A percentile compares a stretch with the other conserved stretches of the same genome.
Evolutionary conservation across 2,329 filamentous ascomycete species (phyloP).

Genomic region (Fusarium sublunatum): DNA sequence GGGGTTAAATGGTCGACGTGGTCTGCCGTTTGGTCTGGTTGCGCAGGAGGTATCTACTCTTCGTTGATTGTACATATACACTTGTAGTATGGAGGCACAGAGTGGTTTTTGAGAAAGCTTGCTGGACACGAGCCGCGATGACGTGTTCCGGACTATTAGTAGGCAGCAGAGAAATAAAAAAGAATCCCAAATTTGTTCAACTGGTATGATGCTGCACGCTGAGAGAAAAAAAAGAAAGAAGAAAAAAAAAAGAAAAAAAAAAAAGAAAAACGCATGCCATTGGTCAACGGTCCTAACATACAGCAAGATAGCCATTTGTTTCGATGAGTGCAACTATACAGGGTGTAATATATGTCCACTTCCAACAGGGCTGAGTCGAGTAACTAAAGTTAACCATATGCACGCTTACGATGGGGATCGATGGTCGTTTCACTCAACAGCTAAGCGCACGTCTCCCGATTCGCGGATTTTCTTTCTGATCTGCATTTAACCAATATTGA

Average conservation of each 20-base stretch:
- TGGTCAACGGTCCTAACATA: not conserved
- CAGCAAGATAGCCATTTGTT: not conserved
- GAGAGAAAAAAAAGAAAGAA: no score
- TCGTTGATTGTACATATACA: conserved; percentile 20
- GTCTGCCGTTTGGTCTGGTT: not conserved
- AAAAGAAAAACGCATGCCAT: not conserved
- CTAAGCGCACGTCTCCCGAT: not conserved
- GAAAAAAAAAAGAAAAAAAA: no score
- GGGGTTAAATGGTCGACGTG: not conserved
- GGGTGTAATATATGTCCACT: not conserved
- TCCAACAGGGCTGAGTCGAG: not conserved
- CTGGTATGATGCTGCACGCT: no score
- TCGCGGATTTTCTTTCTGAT: not conserved
- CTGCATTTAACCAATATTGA: not conserved
- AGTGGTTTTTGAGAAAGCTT: conserved; percentile 16
- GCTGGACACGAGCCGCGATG: conserved; percentile 10
- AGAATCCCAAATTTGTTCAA: not conserved
- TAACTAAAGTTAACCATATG: not conserved
- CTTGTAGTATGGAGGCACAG: conserved; percentile 8
- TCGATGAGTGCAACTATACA: not conserved
- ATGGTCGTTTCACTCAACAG: not conserved
- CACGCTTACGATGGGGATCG: not conserved
- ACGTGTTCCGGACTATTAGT: conserved; percentile 12
- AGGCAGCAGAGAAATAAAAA: conserved; percentile 24
- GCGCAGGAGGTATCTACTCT: conserved; percentile 1